phyloP scores from a whole-genome alignment of 495 filamentous ascomycete genomes.

The Penicillium psychrofluorescens region DNA sequence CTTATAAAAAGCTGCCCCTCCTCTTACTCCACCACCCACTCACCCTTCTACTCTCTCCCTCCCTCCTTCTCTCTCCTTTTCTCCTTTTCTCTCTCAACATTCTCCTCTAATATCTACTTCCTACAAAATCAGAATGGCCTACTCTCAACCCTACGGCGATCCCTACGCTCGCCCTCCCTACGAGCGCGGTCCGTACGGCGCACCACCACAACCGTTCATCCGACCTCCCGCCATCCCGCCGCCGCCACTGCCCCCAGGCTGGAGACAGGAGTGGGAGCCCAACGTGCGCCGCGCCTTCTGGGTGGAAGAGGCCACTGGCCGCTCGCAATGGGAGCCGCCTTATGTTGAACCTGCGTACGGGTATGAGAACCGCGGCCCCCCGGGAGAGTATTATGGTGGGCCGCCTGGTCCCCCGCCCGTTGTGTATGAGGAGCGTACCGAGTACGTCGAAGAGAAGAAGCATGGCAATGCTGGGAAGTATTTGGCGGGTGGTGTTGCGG shows the following conservation, averaged over 20 bases:
- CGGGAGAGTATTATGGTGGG: constrained; percentile 20
- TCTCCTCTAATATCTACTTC: constrained; percentile 1
- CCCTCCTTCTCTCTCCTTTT: neutral
- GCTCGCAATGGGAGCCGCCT: constrained; percentile 54
- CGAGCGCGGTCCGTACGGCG: constrained; percentile 10
- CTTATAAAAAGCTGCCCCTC: neutral
- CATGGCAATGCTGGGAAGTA: constrained; percentile 28
- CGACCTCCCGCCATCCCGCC: constrained; percentile 30
- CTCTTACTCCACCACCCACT: neutral
- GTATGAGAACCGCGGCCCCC: constrained; percentile 2
- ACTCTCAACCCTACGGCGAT: constrained; percentile 18
- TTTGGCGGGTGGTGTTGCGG: constrained; percentile 44
- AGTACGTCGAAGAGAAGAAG: constrained; percentile 30
- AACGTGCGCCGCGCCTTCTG: constrained; percentile 52
- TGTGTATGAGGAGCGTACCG: constrained; percentile 2
- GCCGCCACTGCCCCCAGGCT: constrained; percentile 50
- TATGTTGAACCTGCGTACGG: constrained; percentile 4
- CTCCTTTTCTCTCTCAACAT: neutral
- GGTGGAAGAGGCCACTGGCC: constrained; percentile 50
- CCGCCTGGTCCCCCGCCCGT: constrained; percentile 12
- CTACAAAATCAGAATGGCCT: constrained; percentile 16
- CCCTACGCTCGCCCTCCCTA: constrained; percentile 8
- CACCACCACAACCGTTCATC: constrained; percentile 13
- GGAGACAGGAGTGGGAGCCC: constrained; percentile 54
- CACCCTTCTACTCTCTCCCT: constrained; percentile 1